Evolutionary conservation across 2,329 filamentous ascomycete genomes (phyloP).

Genomic region (Nothophaeocryptopus gaeumannii): DNA sequence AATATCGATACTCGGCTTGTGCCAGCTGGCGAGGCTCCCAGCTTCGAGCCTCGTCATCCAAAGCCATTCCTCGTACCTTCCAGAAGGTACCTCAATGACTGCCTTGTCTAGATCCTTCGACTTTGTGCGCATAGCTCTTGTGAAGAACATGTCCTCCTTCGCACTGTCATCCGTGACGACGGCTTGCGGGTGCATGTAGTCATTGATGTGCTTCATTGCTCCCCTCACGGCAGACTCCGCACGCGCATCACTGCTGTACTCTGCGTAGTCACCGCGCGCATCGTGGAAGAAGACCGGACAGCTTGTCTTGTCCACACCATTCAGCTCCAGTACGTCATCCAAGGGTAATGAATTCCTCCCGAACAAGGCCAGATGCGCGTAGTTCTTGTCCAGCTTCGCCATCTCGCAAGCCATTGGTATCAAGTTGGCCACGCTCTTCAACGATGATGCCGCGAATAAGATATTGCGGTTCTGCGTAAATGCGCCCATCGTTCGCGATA

Average conservation of each 20-base stretch:
- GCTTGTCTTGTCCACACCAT: conserved; percentile 65
- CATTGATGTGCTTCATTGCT: conserved; percentile 68
- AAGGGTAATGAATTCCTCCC: conserved; percentile 69
- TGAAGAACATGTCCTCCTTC: conserved; percentile 68
- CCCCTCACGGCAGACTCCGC: conserved; percentile 63
- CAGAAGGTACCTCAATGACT: conserved; percentile 70
- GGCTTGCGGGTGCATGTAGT: conserved; percentile 73
- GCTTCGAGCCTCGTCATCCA: conserved; percentile 81
- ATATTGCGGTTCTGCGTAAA: conserved; percentile 63
- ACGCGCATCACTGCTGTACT: conserved; percentile 66
- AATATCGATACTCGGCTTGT: conserved; percentile 74
- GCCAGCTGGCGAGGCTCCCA: conserved; percentile 71
- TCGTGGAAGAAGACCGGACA: conserved; percentile 68
- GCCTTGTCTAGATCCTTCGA: conserved; percentile 54
- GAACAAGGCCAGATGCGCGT: conserved; percentile 79
- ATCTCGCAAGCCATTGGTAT: conserved; percentile 86
- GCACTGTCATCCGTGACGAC: conserved; percentile 67
- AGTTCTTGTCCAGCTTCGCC: conserved; percentile 64
- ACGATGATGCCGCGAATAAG: conserved; percentile 72
- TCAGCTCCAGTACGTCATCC: conserved; percentile 68
- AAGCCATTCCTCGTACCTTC: conserved; percentile 60
- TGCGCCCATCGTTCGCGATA: conserved; percentile 54
- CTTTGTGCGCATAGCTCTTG: conserved; percentile 57
- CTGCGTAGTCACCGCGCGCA: conserved; percentile 71
- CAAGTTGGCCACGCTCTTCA: conserved; percentile 69